Evolutionary conservation across 2,329 filamentous ascomycete species (phyloP).

Genomic region (Fusarium albosuccineum): DNA sequence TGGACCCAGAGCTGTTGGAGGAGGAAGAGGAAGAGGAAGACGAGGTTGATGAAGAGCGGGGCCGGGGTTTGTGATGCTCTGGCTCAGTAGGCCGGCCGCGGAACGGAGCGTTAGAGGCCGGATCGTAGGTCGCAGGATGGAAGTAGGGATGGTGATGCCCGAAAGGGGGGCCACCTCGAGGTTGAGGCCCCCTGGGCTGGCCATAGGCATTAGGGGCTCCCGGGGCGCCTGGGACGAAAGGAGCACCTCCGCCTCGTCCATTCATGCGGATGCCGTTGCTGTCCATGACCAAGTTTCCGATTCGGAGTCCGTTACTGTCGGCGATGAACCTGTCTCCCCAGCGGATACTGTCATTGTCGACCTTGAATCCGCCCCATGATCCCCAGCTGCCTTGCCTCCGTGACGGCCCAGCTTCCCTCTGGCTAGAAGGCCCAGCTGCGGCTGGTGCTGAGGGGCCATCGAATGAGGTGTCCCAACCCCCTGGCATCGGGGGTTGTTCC

Average conservation of each 20-base stretch:
- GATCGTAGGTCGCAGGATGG: constrained; percentile 20
- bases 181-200: constrained; percentile 3
- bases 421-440: constrained; percentile 21
- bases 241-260: constrained; percentile 9
- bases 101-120: constrained; percentile 4
- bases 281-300: constrained; percentile 60
- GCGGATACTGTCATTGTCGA: constrained; percentile 59
- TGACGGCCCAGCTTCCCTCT: constrained; percentile 25
- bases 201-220: background rate
- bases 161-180: constrained; percentile 9
- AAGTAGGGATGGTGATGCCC: constrained; percentile 11
- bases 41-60: constrained; percentile 53
- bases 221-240: background rate
- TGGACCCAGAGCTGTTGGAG: constrained; percentile 52
- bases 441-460: constrained; percentile 35
- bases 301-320: constrained; percentile 60
- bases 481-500: constrained; percentile 43
- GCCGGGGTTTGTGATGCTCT: constrained; percentile 31
- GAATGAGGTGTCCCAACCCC: constrained; percentile 40
- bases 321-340: constrained; percentile 59
- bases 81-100: constrained; percentile 32
- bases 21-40: constrained; percentile 52
- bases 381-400: constrained; percentile 26
- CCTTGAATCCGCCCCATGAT: constrained; percentile 51
- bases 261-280: constrained; percentile 53